A percentile compares a stretch with the other conserved stretches of the same genome.
Evolutionary conservation across 192 early-diverging fungal species (phyloP).

Genomic region (Allomyces javanicus): DNA sequence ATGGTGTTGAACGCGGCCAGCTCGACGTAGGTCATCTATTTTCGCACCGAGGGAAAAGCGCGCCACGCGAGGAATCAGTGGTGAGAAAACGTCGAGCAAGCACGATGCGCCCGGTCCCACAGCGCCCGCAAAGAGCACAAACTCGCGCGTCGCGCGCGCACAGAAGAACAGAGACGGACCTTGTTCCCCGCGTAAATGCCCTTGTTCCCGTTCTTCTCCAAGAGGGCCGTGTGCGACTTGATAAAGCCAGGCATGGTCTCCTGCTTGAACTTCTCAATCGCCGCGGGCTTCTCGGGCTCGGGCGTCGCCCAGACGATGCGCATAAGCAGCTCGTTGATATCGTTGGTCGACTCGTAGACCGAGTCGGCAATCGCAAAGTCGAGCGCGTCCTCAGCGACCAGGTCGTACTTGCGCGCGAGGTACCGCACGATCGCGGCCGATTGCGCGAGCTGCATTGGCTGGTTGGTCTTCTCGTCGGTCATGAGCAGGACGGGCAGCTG

Average conservation of each 20-base stretch:
- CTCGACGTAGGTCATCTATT: background rate
- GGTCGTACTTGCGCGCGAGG: constrained; percentile 16
- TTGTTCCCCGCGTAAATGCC: background rate
- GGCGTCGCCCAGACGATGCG: constrained; percentile 1
- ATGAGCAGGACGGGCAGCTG: constrained; percentile 28
- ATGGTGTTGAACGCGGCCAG: background rate
- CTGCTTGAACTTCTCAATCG: constrained; percentile 5
- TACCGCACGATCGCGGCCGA: constrained; percentile 24
- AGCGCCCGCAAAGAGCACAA: too few species aligned
- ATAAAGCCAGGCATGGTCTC: background rate
- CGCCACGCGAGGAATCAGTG: too few species aligned
- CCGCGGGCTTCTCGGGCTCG: constrained; percentile 3
- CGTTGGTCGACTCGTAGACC: constrained; percentile 9
- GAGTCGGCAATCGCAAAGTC: constrained; percentile 11
- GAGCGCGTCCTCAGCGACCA: constrained; percentile 9
- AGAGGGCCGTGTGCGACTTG: background rate
- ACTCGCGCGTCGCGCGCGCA: too few species aligned
- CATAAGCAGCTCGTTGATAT: constrained; percentile 4
- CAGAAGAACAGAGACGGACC: too few species aligned
- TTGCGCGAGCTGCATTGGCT: constrained; percentile 18
- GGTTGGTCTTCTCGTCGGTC: constrained; percentile 9
- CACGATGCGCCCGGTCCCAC: too few species aligned
- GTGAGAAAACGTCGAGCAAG: too few species aligned
- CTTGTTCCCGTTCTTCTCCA: background rate
- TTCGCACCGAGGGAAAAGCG: background rate